Base-by-base conservation (phyloP, 495 filamentous ascomycete genomes). In the Chaetomium cochliodes region DNA sequence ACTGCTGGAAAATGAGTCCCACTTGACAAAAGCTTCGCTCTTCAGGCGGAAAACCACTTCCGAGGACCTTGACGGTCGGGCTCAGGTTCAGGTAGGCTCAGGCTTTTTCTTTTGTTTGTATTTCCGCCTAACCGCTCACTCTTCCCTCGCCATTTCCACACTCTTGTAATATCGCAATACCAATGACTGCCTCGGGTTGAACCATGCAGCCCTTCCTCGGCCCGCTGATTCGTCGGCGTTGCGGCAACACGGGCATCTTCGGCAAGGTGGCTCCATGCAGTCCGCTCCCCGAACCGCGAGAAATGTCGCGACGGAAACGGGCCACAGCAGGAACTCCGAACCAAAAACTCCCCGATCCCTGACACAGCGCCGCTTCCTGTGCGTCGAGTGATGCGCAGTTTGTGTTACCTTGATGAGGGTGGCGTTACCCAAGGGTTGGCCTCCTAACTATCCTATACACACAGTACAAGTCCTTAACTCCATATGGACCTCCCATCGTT, bases 161-260 rank as follows among this genome's bases (percentile, higher is more conserved):
- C 33, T 37, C 8, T 37, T 37, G 33, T 3, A 37, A 37, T 37
- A 37, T 37, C 33, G 5, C 33, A 37, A 37, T 37, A 44, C 16
- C 41, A 18, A 44, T 18, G 13, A 16, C 3, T 11, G 13, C 9
- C 13, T 44, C 2, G 16, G 16, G 25, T 54, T 30, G 33, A 37
- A 8, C 1, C 33, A 37, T 54, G 44, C 13, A 44, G 41, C 3
- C 1, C 13, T 44, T 44, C 13, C 1, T 44, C 26, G 13, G 37
- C 1, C 39, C 55, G 55, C 37, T 25, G n/a, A 25, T 42, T 25
- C 7, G 33, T 44, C 55, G 55, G 55, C 15, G 42, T 44, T 26
- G 37, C 55, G 55, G 55, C 33, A 58, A 56, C 53, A 41, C 55
- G 55, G 55, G 33, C n/a, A 58, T 11, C 0, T 37, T 58, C 55